Conservation (phyloP, 805 yeast genomes). For the Starmerella potacharoeniae region DNA sequence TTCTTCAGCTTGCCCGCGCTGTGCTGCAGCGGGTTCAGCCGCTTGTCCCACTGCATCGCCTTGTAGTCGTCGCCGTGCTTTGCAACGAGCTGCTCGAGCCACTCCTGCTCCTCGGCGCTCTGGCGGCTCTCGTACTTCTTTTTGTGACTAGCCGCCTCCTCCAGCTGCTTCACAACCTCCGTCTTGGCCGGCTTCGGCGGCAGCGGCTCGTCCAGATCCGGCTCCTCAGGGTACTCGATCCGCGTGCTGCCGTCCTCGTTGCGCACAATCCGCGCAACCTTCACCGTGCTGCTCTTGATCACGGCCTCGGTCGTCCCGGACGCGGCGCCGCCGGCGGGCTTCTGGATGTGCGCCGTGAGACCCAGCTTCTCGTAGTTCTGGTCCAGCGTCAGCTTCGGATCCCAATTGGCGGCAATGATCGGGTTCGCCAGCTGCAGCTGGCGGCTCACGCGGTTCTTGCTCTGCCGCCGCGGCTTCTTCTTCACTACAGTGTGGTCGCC, state of each 20-base stretch:
- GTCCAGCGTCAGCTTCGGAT: slow-evolving; percentile 59
- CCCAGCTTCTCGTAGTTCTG: slow-evolving; percentile 86
- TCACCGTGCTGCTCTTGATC: slow-evolving; percentile 26
- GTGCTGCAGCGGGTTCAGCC: slow-evolving; percentile 72
- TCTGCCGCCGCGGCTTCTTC: slow-evolving; percentile 58
- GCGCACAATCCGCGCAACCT: slow-evolving; percentile 26
- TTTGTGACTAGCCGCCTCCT: slow-evolving; percentile 41
- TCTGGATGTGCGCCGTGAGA: slow-evolving; percentile 52
- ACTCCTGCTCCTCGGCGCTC: slow-evolving; percentile 61
- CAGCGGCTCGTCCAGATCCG: slow-evolving; percentile 54
- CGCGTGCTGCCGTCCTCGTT: slow-evolving; percentile 20
- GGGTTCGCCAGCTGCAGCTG: slow-evolving; percentile 61
- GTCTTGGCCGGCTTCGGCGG: slow-evolving; percentile 42
- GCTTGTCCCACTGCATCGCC: slow-evolving; percentile 86
- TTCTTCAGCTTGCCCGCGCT: slow-evolving; percentile 71
- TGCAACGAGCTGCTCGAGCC: slow-evolving; percentile 52
- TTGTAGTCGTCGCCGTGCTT: slow-evolving; percentile 82
- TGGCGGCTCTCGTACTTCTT: slow-evolving; percentile 33
- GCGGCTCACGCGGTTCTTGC: slow-evolving; percentile 34
- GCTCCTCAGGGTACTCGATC: slow-evolving; percentile 30
- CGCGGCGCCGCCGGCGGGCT: slow-evolving; percentile 73
- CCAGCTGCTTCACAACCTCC: slow-evolving; percentile 58
- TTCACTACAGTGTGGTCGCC: slow-evolving; percentile 45
- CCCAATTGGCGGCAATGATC: slow-evolving; percentile 85
- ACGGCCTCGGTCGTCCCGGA: slow-evolving; percentile 32